Evolutionary conservation across 768 basidiomycete genomes (phyloP), one percentile per base, ranked within the genome.

Genomic region (Epithele typhae): DNA sequence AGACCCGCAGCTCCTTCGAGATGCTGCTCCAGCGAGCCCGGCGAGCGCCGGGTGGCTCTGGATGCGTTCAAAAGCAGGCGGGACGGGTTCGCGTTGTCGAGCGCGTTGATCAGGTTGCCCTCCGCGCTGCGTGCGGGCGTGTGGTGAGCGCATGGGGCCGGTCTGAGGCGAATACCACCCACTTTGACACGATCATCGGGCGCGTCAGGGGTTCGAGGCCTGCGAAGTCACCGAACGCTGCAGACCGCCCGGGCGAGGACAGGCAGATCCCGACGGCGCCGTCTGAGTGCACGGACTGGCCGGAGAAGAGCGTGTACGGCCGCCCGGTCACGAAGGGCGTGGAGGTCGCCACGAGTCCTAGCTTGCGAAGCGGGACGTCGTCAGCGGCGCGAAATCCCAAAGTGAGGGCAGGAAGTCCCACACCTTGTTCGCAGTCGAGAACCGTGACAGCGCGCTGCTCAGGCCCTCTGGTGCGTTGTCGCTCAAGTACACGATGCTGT

Each of bases 271-370:
- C 89, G 10, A 90, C 77, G 3, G 87, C 86, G 6, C 89, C 89
- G 6, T 75, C 69, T 0, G 77, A 79, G 45, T 74, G 62, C 21
- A 87, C 72, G 1, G 71, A 59, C 30, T 70, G 66, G 40, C 84
- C 76, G 48, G 73, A 64, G 49, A 89, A 80, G 9, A 91, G 67
- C 0, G 88, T 90, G 23, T 83, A 77, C 0, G 82, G 81, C 17
- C 83, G 68, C 12, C 87, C 89, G 1, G 86, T 90, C 5, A 87
- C 66, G 60, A 91, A 91, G 1, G 87, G 87, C 2, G 89, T 91
- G 2, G 87, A 82, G 0, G 87, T 71, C 0, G 81, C 83, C 18
- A 84, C 62, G 17, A 90, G 70, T 4, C 87, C 85, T 43, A 87
- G 64, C 79, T 87, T 57, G 15, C 15, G 37, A 33, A 5, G 8